Evolutionary conservation across 2,329 filamentous ascomycete genomes (phyloP), one percentile per base, ranked within the genome.

Genomic region (Cladophialophora yegresii): DNA sequence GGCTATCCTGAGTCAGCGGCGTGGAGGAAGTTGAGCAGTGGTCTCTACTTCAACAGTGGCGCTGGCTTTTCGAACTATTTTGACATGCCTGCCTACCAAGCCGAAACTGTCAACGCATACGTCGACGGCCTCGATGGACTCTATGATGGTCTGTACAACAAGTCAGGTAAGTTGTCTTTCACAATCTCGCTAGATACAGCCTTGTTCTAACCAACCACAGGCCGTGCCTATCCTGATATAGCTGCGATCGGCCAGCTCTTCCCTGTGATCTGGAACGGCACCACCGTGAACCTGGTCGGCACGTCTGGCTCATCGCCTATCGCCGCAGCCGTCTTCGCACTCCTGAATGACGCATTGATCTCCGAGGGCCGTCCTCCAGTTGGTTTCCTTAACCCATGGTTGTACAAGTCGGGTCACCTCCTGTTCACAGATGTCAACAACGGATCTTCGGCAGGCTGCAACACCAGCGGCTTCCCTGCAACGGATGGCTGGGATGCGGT

Each of bases 141-240:
- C 67, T 73, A 73, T 70, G 51, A 83, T 7, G 87, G 87, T 88
- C 70, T 79, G 88, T 22, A 77, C 86, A 3, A 85, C 84, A 23
- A 85, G 89, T 69, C 80, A 80, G 6, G 69, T 73, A 73, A 73
- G 75, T 43, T 73, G 65, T 61, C 40, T 22, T 54, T 20, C 20
- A 5, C 9, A 50, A 23, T 7, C 2, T 30, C 2, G 28, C 9
- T 8, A 26, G 65, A 12, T 72, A 71, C 30, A 30, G 83, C n/a
- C 16, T 12, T n/a, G 7, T 26, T n/a, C 47, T 54, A 40, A 53
- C 3, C 45, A 54, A 58, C 22, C 33, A 20, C 82, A 13, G 87
- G 87, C 0, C 81, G 87, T 63, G 87, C 77, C 0, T 84, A 86
- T 65, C 86, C 87, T 0, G 87, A 89, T 70, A 79, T 89, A 13